A percentile compares a stretch with the other conserved stretches of the same genome.
Evolutionary conservation across 129 eudicot genomes (phyloP).

Genomic region (Pulicaria dysenterica): DNA sequence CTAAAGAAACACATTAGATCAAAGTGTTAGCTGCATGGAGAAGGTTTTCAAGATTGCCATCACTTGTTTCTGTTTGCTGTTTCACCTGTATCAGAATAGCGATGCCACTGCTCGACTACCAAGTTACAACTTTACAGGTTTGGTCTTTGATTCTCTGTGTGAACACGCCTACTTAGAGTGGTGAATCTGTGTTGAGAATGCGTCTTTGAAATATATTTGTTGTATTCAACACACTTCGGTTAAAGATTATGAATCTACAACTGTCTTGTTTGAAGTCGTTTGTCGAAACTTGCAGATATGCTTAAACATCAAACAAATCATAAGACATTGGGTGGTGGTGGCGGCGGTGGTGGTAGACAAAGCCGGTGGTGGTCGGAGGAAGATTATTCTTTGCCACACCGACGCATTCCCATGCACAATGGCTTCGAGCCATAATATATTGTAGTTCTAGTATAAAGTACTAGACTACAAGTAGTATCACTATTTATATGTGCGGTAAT

Average conservation of each 20-base stretch:
- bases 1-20: background rate
- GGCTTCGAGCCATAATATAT: slow-evolving; percentile 40
- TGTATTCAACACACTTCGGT: background rate
- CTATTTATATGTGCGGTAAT: background rate
- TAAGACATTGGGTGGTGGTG: background rate
- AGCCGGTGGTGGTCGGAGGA: slow-evolving; percentile 43
- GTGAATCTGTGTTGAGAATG: background rate
- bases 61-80: slow-evolving; percentile 36
- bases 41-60: slow-evolving; percentile 39
- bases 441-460: background rate
- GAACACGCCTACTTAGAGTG: background rate
- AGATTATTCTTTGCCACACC: slow-evolving; percentile 51
- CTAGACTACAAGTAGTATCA: background rate
- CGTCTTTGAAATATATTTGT: background rate
- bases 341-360: slow-evolving; percentile 2
- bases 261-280: background rate
- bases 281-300: slow-evolving; percentile 26
- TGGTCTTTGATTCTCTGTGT: background rate
- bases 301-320: slow-evolving; percentile 25
- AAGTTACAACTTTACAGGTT: slow-evolving; percentile 27
- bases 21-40: slow-evolving; percentile 34
- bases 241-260: background rate
- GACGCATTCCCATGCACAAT: slow-evolving; percentile 50
- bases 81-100: slow-evolving; percentile 3
- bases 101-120: slow-evolving; percentile 10